Evolutionary conservation across 1,284 basidiomycete species (phyloP), one percentile per base, ranked within the genome.

Genomic region (Somion occarium): DNA sequence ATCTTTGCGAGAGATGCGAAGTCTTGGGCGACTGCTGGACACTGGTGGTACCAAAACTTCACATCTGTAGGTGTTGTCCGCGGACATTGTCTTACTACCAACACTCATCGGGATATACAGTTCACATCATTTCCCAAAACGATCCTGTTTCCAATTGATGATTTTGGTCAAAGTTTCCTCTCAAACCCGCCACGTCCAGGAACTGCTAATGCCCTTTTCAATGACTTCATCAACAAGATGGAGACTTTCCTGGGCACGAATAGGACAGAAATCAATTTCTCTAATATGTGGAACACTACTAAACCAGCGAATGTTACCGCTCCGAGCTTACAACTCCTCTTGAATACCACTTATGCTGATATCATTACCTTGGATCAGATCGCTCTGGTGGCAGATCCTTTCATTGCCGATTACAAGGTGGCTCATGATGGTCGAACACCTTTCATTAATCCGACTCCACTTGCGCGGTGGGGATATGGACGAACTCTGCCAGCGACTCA

Each of bases 291-390:
- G 70, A 66, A 64, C 44, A 34, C 58, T 2, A 71, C 61, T 3
- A 62, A 58, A 13, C 64, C 67, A 3, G 55, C 60, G 3, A 59
- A 58, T 45, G 56, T 57, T 23, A 55, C 64, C 30, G 58, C 59
- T n/a, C 56, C 63, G 9, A 57, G 64, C 13, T 59, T 69, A 2
- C 53, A 56, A 27, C 50, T 48, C 4, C 62, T 68, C 49, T 53
- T 72, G 27, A 63, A 61, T 46, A 61, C 60, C 18, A 68, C 67
- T 0, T 73, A 71, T 54, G 59, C 66, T 18, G 64, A 61, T 42
- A 53, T 73, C 19, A 70, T 73, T 52, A 60, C 63, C 22, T 64
- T 67, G 44, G 64, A 71, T 56, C 71, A 73, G 56, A 70, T 64
- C 54, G 61, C 57, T 12, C 61, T 68, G 19, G 60, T 73, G 45